Conservation (phyloP, 352 stramenopile genomes). For the Phytophthora vignae region DNA sequence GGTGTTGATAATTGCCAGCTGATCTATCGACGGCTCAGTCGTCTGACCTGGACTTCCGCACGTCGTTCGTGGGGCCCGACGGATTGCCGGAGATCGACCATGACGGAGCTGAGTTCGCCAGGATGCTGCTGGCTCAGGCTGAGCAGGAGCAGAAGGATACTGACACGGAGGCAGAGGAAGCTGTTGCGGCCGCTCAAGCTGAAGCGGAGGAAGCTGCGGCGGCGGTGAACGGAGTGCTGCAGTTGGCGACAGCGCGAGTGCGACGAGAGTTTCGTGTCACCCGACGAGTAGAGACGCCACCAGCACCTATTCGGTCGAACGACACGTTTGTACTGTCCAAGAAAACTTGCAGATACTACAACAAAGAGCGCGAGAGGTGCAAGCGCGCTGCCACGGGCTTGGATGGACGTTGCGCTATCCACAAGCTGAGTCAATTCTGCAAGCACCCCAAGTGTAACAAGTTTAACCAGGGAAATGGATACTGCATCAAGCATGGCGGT, state of each 20-base stretch:
- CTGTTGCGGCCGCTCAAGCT: slow-evolving; percentile 22
- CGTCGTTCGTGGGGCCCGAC: slow-evolving; percentile 66
- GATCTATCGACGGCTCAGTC: slow-evolving; percentile 61
- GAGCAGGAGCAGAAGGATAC: slow-evolving; percentile 54
- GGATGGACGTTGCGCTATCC: slow-evolving; percentile 80
- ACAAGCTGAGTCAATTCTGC: slow-evolving; percentile 89
- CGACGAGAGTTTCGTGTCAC: slow-evolving; percentile 17
- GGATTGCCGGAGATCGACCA: slow-evolving; percentile 73
- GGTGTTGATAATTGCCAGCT: slow-evolving; percentile 35
- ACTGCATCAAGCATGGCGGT: slow-evolving; percentile 86
- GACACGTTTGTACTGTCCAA: slow-evolving; percentile 36
- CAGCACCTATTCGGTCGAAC: slow-evolving; percentile 19
- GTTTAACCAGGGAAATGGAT: slow-evolving; percentile 88
- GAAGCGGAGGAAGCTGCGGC: slow-evolving; percentile 32
- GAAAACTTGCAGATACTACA: slow-evolving; percentile 76
- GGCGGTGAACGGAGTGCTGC: slow-evolving; percentile 30
- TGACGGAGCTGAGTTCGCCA: slow-evolving; percentile 72
- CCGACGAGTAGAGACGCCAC: slow-evolving; percentile 13
- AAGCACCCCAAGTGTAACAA: slow-evolving; percentile 81
- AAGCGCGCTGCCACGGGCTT: slow-evolving; percentile 69
- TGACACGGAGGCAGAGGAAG: slow-evolving; percentile 29
- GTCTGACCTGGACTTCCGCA: slow-evolving; percentile 80
- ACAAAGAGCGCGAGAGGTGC: slow-evolving; percentile 74
- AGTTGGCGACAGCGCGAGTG: slow-evolving; percentile 29
- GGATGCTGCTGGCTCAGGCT: slow-evolving; percentile 75